Percentiles rank a stretch among this genome's conserved stretches.
phyloP scores from a whole-genome alignment of 108 stramenopile genomes.

The Hondaea fermentalgiana region DNA sequence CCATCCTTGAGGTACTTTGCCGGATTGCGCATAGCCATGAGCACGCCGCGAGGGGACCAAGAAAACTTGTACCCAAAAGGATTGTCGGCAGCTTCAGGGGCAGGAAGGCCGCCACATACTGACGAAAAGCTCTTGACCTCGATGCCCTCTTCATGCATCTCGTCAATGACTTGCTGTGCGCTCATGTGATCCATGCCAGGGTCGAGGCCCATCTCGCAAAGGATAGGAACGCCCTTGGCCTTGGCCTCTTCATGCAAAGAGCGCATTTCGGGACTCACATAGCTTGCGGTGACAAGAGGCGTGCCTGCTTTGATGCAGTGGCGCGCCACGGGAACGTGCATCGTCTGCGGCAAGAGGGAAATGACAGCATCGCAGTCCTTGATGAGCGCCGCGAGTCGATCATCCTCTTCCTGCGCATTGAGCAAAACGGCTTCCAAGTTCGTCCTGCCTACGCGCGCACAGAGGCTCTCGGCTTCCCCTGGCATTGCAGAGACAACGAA shows the following conservation, averaged over 20 bases:
- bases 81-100: conserved; percentile 67
- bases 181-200: conserved; percentile 72
- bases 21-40: conserved; percentile 59
- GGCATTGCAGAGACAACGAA: conserved; percentile 56
- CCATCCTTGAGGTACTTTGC: conserved; percentile 52
- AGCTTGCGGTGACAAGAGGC: conserved; percentile 69
- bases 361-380: conserved; percentile 58
- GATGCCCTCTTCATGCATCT: conserved; percentile 57
- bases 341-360: conserved; percentile 65
- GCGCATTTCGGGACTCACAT: conserved; percentile 63
- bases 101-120: conserved; percentile 70
- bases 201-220: conserved; percentile 78
- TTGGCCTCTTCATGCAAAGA: conserved; percentile 34
- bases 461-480: conserved; percentile 44
- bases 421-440: neutral
- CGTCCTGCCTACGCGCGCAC: conserved; percentile 30
- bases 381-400: neutral
- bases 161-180: conserved; percentile 68
- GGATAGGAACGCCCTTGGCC: conserved; percentile 54
- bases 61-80: conserved; percentile 75
- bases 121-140: conserved; percentile 54
- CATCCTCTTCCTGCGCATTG: neutral
- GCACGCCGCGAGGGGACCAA: conserved; percentile 74
- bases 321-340: conserved; percentile 63
- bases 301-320: conserved; percentile 48